These are phyloP conservation scores for Xenosphaeropsis pyriputrescens DNA, from an alignment of 2,329 filamentous ascomycete genomes.

Conservation along the genomic window DNA sequence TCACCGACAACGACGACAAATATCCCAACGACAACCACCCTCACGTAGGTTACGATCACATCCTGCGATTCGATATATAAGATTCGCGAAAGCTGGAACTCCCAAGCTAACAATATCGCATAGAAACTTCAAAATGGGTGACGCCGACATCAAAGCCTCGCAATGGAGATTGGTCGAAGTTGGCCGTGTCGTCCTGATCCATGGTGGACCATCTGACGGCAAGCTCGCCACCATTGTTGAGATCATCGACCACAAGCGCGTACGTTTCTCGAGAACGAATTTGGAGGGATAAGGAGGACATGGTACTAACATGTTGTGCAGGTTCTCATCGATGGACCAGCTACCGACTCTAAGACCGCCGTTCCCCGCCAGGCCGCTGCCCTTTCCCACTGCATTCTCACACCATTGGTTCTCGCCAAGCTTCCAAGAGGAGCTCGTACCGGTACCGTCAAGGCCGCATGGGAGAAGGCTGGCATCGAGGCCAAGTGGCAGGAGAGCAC, in stretches of 20 bases:
- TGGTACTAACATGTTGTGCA: constrained; percentile 27
- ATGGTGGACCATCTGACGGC: constrained; percentile 64
- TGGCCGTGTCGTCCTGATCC: constrained; percentile 90
- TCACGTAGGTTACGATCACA: no score
- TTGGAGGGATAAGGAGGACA: constrained; percentile 4
- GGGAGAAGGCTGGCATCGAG: constrained; percentile 87
- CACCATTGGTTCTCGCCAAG: constrained; percentile 73
- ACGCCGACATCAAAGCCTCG: constrained; percentile 68
- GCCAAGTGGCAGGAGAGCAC: constrained; percentile 81
- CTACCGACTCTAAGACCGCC: constrained; percentile 61
- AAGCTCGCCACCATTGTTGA: constrained; percentile 90
- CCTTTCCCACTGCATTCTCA: constrained; percentile 75
- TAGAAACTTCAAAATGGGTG: constrained; percentile 62
- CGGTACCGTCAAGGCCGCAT: constrained; percentile 70
- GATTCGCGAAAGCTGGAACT: constrained; percentile 5
- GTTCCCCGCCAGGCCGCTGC: constrained; percentile 79
- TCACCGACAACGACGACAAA: constrained; percentile 1
- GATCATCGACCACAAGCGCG: constrained; percentile 99
- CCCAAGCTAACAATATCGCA: constrained; percentile 9
- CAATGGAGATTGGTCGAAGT: constrained; percentile 96
- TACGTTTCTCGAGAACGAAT: constrained; percentile 41
- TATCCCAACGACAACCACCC: neutral
- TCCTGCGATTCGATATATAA: no score
- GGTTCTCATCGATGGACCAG: constrained; percentile 94
- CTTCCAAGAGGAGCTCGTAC: constrained; percentile 76